Conservation (phyloP, 352 stramenopile species). For the Albugo candida region DNA sequence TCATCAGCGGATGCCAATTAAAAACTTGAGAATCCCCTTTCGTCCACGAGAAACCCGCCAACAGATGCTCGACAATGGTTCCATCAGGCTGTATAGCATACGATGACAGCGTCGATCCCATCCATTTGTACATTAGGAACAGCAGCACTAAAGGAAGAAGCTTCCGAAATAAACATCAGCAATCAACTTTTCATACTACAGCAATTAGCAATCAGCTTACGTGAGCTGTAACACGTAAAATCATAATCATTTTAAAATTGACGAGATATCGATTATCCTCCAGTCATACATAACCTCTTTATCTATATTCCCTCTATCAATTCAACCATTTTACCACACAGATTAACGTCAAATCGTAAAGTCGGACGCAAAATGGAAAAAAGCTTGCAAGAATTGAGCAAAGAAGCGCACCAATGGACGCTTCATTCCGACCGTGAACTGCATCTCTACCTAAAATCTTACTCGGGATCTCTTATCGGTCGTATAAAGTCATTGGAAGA, state of each 20-base stretch:
- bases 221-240: too few species aligned
- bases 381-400: slow-evolving; percentile 21
- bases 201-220: too few species aligned
- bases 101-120: slow-evolving; percentile 37
- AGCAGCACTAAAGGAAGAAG: slow-evolving; percentile 29
- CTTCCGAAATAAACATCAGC: slow-evolving; percentile 8
- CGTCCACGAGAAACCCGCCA: slow-evolving; percentile 54
- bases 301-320: too few species aligned
- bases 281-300: too few species aligned
- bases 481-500: slow-evolving; percentile 58
- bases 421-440: slow-evolving; percentile 55
- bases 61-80: slow-evolving; percentile 18
- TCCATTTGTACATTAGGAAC: slow-evolving; percentile 53
- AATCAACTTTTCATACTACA: too few species aligned
- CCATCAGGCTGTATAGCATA: slow-evolving; percentile 22
- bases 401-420: slow-evolving; percentile 38
- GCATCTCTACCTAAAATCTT: slow-evolving; percentile 41
- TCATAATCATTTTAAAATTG: too few species aligned
- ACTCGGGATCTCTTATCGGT: slow-evolving; percentile 43
- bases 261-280: too few species aligned
- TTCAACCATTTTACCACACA: too few species aligned
- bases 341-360: too few species aligned
- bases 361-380: slow-evolving; percentile 4
- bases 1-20: slow-evolving; percentile 77
- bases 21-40: slow-evolving; percentile 45